phyloP scores from a whole-genome alignment of 352 stramenopile species.

The Thraustochytrium striatum region DNA sequence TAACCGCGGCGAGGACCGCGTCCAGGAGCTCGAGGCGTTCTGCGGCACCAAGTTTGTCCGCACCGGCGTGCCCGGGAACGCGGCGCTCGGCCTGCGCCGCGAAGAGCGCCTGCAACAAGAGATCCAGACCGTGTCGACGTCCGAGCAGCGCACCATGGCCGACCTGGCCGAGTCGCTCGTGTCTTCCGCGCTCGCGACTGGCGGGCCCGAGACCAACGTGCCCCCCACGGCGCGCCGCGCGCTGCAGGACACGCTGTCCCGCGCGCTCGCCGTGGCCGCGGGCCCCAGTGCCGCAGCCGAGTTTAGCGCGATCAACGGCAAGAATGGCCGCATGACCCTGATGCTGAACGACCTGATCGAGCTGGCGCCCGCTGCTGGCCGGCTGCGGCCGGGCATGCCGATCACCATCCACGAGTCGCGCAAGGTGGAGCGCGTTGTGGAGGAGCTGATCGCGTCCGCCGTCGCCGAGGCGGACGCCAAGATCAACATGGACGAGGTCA shows the following conservation, averaged over 20 bases:
- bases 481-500: not conserved
- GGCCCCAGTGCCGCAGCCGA: not conserved
- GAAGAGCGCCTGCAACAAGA: conserved; percentile 65
- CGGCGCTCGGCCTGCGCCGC: conserved; percentile 61
- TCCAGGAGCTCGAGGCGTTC: conserved; percentile 12
- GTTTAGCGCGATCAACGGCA: not conserved
- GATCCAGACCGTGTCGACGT: conserved; percentile 69
- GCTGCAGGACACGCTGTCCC: conserved; percentile 59
- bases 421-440: not conserved
- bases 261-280: conserved; percentile 59
- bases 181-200: conserved; percentile 62
- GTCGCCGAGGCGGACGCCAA: not conserved
- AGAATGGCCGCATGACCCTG: not conserved
- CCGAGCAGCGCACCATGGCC: conserved; percentile 69
- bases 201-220: conserved; percentile 60
- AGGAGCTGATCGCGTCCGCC: not conserved
- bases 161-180: conserved; percentile 62
- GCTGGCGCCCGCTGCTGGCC: too few species aligned
- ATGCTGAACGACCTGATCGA: not conserved
- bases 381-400: too few species aligned
- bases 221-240: not conserved
- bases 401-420: not conserved
- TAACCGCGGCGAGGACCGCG: not conserved
- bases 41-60: conserved; percentile 22
- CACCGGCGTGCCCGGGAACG: not conserved